phyloP scores from a whole-genome alignment of 2,329 filamentous ascomycete genomes.

The Hymenoscyphus albidus region DNA sequence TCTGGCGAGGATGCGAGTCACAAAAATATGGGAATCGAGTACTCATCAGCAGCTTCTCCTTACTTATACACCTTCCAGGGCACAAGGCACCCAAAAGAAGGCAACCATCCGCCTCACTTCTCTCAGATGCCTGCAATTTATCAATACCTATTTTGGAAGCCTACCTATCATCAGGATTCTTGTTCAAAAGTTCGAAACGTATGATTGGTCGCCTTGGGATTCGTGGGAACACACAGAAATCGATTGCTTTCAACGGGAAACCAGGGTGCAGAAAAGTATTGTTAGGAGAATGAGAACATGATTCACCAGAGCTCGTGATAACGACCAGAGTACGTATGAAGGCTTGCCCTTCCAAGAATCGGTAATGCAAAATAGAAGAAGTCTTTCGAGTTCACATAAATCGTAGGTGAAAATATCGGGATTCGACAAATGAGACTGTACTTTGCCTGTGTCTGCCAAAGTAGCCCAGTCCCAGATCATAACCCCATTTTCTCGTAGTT shows the following conservation, averaged over 20 bases:
- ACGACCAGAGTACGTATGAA: neutral
- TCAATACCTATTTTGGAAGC: neutral
- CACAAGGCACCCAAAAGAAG: constrained; percentile 23
- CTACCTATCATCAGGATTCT: neutral
- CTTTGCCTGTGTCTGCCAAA: neutral
- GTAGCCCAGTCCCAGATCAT: neutral
- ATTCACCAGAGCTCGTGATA: neutral
- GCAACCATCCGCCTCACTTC: constrained; percentile 21
- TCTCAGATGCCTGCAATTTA: constrained; percentile 8
- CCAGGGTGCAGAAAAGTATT: neutral
- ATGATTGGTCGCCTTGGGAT: neutral
- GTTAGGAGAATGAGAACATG: neutral
- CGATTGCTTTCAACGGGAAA: neutral
- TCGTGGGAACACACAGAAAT: neutral
- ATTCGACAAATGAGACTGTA: neutral
- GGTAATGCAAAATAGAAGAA: neutral
- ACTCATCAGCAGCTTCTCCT: constrained; percentile 17
- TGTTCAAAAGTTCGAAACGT: neutral
- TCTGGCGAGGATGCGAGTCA: constrained; percentile 22
- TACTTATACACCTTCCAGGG: constrained; percentile 17
- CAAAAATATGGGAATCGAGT: constrained; percentile 12
- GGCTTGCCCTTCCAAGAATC: neutral
- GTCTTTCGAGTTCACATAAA: neutral
- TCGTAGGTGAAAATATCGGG: neutral
- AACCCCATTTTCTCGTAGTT: neutral